phyloP scores from a whole-genome alignment of 768 basidiomycete species.

The Pholiota molesta region DNA sequence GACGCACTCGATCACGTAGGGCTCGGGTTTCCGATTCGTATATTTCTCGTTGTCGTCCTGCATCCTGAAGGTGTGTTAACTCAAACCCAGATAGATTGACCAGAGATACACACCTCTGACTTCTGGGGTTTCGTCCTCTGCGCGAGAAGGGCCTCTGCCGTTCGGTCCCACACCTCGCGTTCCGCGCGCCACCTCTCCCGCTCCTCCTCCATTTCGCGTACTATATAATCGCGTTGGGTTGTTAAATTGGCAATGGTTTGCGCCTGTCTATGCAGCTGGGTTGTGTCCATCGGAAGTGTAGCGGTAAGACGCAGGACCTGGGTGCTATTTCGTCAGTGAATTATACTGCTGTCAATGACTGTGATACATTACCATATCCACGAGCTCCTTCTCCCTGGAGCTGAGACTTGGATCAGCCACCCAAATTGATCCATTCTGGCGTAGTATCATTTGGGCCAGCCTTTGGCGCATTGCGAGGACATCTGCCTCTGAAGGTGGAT shows the following conservation, averaged over 20 bases:
- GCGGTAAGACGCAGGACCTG: slow-evolving; percentile 55
- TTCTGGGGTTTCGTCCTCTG: slow-evolving; percentile 46
- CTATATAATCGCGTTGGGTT: slow-evolving; percentile 60
- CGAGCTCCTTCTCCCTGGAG: slow-evolving; percentile 52
- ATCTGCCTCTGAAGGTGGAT: slow-evolving; percentile 48
- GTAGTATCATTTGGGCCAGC: slow-evolving; percentile 45
- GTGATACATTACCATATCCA: slow-evolving; percentile 52
- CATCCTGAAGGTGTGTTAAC: slow-evolving; percentile 43
- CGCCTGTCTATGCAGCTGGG: slow-evolving; percentile 61
- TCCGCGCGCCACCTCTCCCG: slow-evolving; percentile 65
- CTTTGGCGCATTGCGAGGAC: slow-evolving; percentile 50
- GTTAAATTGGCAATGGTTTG: slow-evolving; percentile 58
- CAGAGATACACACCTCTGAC: slow-evolving; percentile 44
- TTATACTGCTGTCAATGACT: neutral
- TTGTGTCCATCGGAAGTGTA: slow-evolving; percentile 37
- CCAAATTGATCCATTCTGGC: slow-evolving; percentile 17
- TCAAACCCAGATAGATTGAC: slow-evolving; percentile 9
- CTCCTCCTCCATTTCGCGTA: slow-evolving; percentile 57
- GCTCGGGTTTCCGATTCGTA: slow-evolving; percentile 64
- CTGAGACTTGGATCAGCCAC: slow-evolving; percentile 18
- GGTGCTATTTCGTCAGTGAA: slow-evolving; percentile 14
- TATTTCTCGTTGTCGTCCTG: slow-evolving; percentile 50
- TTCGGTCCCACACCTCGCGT: slow-evolving; percentile 64
- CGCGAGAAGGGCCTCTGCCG: slow-evolving; percentile 65
- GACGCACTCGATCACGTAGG: slow-evolving; percentile 63